Percentiles rank a stretch among this genome's conserved stretches.
These are phyloP conservation scores for Aspergillus diversus DNA, from an alignment of 495 filamentous ascomycete species.

Conservation along the genomic window DNA sequence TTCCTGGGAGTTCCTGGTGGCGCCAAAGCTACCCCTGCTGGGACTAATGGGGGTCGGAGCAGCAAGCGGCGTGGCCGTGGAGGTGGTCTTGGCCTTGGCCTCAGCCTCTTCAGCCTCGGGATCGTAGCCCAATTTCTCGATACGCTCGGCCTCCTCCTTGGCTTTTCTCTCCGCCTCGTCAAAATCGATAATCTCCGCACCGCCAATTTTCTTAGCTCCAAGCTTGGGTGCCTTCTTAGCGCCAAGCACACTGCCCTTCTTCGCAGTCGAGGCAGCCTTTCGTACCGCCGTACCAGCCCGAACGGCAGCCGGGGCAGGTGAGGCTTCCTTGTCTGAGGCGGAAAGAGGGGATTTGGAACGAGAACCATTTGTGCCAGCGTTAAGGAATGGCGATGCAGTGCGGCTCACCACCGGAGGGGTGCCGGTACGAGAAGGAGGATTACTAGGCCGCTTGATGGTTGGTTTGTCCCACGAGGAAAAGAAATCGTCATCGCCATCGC, in stretches of 20 bases:
- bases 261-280: constrained; percentile 65
- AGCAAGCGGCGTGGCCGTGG: constrained; percentile 60
- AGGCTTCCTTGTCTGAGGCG: constrained; percentile 56
- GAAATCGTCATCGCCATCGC: constrained; percentile 88
- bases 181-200: constrained; percentile 82
- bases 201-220: constrained; percentile 86
- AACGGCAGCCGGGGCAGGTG: constrained; percentile 60
- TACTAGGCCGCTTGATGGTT: constrained; percentile 93
- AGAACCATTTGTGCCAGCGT: constrained; percentile 65
- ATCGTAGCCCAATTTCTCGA: constrained; percentile 97
- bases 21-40: constrained; percentile 60
- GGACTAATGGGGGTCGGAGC: constrained; percentile 79
- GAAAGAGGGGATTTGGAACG: constrained; percentile 83
- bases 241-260: constrained; percentile 82
- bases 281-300: constrained; percentile 77
- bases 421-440: constrained; percentile 86
- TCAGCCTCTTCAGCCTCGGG: constrained; percentile 80
- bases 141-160: constrained; percentile 94
- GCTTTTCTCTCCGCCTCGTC: constrained; percentile 97
- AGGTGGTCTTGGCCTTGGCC: constrained; percentile 56
- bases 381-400: constrained; percentile 87
- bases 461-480: constrained; percentile 99
- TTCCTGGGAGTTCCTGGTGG: constrained; percentile 53
- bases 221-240: constrained; percentile 88
- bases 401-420: constrained; percentile 86